phyloP scores from a whole-genome alignment of 805 yeast genomes.

The Teunomyces funiuensis region DNA sequence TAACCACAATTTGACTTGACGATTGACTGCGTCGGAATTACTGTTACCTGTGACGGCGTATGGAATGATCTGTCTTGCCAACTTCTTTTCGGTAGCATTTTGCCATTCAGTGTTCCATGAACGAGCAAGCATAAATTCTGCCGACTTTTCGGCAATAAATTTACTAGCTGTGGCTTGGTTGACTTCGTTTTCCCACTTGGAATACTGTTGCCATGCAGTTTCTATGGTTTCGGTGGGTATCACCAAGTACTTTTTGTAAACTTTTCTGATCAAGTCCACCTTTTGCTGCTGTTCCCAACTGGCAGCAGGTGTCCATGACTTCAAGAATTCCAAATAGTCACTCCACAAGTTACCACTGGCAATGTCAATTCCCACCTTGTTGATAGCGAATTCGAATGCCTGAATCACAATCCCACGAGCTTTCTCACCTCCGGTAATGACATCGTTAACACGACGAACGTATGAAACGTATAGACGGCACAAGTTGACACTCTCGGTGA shows the following conservation, averaged over 20 bases:
- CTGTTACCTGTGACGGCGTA: conserved; percentile 19
- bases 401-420: conserved; percentile 71
- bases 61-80: conserved; percentile 44
- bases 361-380: conserved; percentile 76
- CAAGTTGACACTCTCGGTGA: conserved; percentile 61
- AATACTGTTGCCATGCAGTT: conserved; percentile 76
- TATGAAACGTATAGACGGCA: conserved; percentile 79
- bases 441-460: conserved; percentile 67
- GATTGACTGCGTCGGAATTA: conserved; percentile 18
- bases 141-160: conserved; percentile 76
- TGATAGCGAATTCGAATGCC: conserved; percentile 82
- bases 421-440: conserved; percentile 78
- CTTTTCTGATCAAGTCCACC: conserved; percentile 69
- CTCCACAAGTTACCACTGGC: conserved; percentile 73
- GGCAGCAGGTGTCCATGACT: conserved; percentile 72
- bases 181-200: conserved; percentile 77
- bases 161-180: conserved; percentile 79
- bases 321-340: conserved; percentile 77
- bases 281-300: conserved; percentile 86
- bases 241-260: conserved; percentile 66
- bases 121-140: conserved; percentile 84
- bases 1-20: conserved; percentile 60
- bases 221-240: conserved; percentile 79
- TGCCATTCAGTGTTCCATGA: conserved; percentile 72
- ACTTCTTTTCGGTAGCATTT: conserved; percentile 49